Evolutionary conservation across 768 basidiomycete species (phyloP), one percentile per base, ranked within the genome.

Genomic region (Rhizopogon vesiculosus): DNA sequence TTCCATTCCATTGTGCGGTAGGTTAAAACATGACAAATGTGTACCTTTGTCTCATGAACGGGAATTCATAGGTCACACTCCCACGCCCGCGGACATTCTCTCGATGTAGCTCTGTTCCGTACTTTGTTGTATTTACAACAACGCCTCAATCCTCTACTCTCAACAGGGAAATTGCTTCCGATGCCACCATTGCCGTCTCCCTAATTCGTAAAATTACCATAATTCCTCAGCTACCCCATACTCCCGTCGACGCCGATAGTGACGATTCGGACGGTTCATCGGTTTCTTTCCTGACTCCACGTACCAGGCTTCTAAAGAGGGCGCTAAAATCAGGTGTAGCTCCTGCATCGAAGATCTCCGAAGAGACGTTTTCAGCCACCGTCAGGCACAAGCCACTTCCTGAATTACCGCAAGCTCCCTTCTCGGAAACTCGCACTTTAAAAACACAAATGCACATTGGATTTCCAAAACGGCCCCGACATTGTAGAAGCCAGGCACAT

Each of bases 101-200:
- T 61, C 85, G 87, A 29, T 66, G 77, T 25, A 77, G 76, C 16
- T 78, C 78, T n/a, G 79, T 90, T 57, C 81, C 87, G 12, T 89
- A 83, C 62, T 89, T 83, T 62, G 85, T 87, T 51, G 84, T 89
- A 29, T 89, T 89, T 69, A 80, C 81, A 9, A 88, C 88, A 31
- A 80, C 70, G 7, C 80, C 84, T 16, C 75, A 82, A 41, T 85
- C 82, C 16, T 67, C 74, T 1, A 59, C 69, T 10, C 70, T 89
- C 33, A 78, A 83, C 8, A 78, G 76, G 56, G 86, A 89, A 63
- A 86, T 89, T 38, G 82, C 86, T 7, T 63, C 84, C 4, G 87
- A 89, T 64, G 84, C 88, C 6, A 86, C 85, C 12, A 82, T 88
- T 33, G 79, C 80, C n/a, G 80, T 88, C 10, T 83, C 83, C 0